Percentiles rank a stretch among this genome's conserved stretches.
These are phyloP conservation scores for Seiridium cupressi DNA, from an alignment of 2,329 filamentous ascomycete genomes.

Conservation along the genomic window DNA sequence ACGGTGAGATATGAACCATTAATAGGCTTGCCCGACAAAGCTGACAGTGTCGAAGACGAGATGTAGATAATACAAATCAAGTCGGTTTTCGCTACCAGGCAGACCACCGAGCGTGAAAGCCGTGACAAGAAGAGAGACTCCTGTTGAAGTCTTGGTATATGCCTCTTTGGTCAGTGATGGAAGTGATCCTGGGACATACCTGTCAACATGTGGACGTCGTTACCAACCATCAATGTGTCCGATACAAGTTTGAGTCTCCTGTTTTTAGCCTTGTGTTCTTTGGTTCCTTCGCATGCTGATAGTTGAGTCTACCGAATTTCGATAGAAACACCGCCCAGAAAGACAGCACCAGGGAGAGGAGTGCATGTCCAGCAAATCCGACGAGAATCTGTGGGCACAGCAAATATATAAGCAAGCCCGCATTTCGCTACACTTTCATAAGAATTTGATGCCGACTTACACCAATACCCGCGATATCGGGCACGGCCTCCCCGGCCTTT, in stretches of 20 bases:
- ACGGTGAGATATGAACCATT: no score
- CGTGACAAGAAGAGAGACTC: background rate
- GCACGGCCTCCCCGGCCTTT: constrained; percentile 23
- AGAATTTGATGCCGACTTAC: constrained; percentile 15
- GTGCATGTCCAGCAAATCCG: constrained; percentile 28
- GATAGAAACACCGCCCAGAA: constrained; percentile 32
- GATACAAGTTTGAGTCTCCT: constrained; percentile 26
- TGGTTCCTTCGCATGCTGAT: constrained; percentile 23
- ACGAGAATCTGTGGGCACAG: constrained; percentile 23
- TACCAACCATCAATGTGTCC: constrained; percentile 31
- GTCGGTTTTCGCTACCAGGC: background rate
- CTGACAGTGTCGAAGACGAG: constrained; percentile 31
- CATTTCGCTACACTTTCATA: background rate
- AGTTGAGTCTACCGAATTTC: constrained; percentile 23
- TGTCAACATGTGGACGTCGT: constrained; percentile 29
- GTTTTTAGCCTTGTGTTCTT: constrained; percentile 23
- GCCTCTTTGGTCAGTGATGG: background rate
- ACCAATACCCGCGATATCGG: constrained; percentile 29
- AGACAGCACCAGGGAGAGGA: constrained; percentile 24
- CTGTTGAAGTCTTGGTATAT: background rate
- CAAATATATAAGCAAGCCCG: background rate
- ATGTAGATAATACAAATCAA: constrained; percentile 30
- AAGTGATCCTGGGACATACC: constrained; percentile 16
- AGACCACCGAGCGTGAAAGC: background rate
- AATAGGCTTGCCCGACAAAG: constrained; percentile 25